phyloP scores from a whole-genome alignment of 805 yeast genomes.

The Candida bentonensis region DNA sequence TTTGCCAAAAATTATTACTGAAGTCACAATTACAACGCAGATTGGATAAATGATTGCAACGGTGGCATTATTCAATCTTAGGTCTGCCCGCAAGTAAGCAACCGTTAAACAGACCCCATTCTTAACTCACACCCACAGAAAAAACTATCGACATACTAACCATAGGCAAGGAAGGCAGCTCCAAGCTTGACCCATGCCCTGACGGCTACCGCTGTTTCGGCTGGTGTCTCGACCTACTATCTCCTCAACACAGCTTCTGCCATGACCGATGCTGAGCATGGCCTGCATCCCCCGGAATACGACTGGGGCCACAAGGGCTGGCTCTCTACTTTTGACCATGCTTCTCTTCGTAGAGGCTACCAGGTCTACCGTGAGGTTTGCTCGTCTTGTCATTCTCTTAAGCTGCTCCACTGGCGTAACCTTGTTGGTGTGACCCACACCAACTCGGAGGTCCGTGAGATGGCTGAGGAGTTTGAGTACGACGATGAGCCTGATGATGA shows the following conservation, averaged over 20 bases:
- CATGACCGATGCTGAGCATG: slow-evolving; percentile 98
- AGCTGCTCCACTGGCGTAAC: slow-evolving; percentile 97
- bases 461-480: slow-evolving; percentile 94
- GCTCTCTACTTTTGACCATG: slow-evolving; percentile 77
- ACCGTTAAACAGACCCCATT: too few relatives aligned
- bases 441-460: slow-evolving; percentile 72
- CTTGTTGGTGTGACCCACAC: slow-evolving; percentile 95
- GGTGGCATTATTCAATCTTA: too few relatives aligned
- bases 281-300: slow-evolving; percentile 87
- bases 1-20: too few relatives aligned
- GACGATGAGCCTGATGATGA: slow-evolving; percentile 94
- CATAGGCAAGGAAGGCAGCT: not conserved
- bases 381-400: slow-evolving; percentile 96
- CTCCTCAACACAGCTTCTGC: slow-evolving; percentile 77
- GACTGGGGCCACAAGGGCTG: slow-evolving; percentile 93
- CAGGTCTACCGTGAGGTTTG: slow-evolving; percentile 98
- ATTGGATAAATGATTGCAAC: too few relatives aligned
- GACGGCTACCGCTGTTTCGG: slow-evolving; percentile 39
- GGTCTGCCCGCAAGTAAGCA: too few relatives aligned
- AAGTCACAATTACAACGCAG: too few relatives aligned
- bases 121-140: too few relatives aligned
- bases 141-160: too few relatives aligned
- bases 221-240: slow-evolving; percentile 72
- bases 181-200: slow-evolving; percentile 1
- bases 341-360: slow-evolving; percentile 95